Percentiles rank a stretch among this genome's conserved stretches.
phyloP scores from a whole-genome alignment of 2,329 filamentous ascomycete species.

The Talaromyces amestolkiae region DNA sequence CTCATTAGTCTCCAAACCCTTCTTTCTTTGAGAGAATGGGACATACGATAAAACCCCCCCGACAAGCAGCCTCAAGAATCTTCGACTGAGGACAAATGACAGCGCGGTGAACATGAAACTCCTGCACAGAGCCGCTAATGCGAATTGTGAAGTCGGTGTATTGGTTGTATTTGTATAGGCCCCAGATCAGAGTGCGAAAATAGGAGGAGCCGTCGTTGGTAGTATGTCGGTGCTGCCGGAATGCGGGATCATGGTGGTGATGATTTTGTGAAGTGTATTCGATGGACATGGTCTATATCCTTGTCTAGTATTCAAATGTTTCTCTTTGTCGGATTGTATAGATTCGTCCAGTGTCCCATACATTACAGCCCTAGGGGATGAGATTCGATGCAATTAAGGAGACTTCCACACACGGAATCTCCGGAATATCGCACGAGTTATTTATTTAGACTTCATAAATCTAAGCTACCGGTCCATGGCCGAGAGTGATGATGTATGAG shows the following conservation, averaged over 20 bases:
- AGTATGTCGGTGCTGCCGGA: background rate
- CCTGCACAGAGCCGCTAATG: conserved; percentile 10
- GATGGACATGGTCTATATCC: background rate
- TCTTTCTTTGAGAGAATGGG: no score
- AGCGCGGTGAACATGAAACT: conserved; percentile 21
- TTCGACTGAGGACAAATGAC: conserved; percentile 21
- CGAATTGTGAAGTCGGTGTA: conserved; percentile 22
- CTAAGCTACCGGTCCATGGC: background rate
- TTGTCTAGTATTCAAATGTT: no score
- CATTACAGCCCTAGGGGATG: no score
- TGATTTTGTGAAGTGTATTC: background rate
- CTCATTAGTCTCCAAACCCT: background rate
- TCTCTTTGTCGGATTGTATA: background rate
- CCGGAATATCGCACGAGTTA: background rate
- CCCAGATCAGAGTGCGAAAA: conserved; percentile 16
- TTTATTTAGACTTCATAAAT: background rate
- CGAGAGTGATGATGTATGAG: conserved; percentile 12
- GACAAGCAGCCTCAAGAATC: conserved; percentile 21
- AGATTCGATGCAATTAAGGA: background rate
- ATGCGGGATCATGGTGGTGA: background rate
- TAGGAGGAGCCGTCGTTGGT: conserved; percentile 13
- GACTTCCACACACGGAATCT: background rate
- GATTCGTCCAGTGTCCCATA: background rate
- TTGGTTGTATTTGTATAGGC: conserved; percentile 16
- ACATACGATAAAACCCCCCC: conserved; percentile 20